Base-by-base conservation (phyloP, 177 flowering plant species). In the Telopea speciosissima region DNA sequence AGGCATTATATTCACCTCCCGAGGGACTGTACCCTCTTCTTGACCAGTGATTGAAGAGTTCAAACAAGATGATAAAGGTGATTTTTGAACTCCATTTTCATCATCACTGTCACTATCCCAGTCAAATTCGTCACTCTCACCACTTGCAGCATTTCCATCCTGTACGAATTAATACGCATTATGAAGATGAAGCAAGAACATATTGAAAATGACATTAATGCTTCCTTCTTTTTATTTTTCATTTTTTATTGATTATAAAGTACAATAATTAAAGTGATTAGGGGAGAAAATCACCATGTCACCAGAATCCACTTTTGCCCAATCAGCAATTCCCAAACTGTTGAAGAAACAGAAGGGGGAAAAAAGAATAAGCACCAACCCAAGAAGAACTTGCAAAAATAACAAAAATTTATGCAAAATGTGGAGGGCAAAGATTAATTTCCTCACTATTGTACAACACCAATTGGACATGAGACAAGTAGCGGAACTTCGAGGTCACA, bases 41-140 rank as follows among this genome's bases (percentile, higher is more conserved):
- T 9, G 61, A 58, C 61, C 61, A 58, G 61, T 7, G n/a, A n/a
- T 7, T 7, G 61, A 17, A 16, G 61, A n/a, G 8, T 8, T 5
- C 61, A 58, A 58, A 58, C 61, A 58, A 58, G 61, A 58, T 58
- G 61, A 58, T 21, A 58, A 58, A 8, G 61, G 61, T n/a, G 23
- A 58, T 7, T 58, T 58, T 3, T 16, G 3, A 58, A 19, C 0
- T 58, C n/a, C 61, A 58, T 7, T 21, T 58, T 58, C 61, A 58
- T 58, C 24, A 4, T 58, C 61, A 58, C n/a, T 58, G 19, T 58
- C 61, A 58, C n/a, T 58, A 2, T 58, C 61, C 61, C 61, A 58
- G 61, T n/a, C 24, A 58, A 58, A 16, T 8, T n/a, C 22, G 9
- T 58, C 61, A 58, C 61, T 58, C 7, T n/a, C 61, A 17, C n/a